Percentiles rank a stretch among this genome's conserved stretches.
Conservation (phyloP, 352 stramenopile species). For the Globisporangium canariense region DNA sequence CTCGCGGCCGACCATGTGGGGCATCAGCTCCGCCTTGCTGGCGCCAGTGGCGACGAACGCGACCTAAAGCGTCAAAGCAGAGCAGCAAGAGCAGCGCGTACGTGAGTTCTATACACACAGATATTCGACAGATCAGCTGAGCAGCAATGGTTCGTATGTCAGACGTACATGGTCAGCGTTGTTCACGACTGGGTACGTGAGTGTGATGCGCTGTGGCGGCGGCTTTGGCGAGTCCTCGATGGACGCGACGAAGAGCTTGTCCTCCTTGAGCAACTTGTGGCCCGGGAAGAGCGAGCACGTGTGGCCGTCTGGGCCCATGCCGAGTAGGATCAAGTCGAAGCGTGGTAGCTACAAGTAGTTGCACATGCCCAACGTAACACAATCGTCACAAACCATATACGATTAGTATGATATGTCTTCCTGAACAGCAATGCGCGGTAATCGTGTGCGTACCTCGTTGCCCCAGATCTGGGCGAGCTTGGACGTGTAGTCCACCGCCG, state of each 20-base stretch:
- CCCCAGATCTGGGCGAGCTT: conserved; percentile 69
- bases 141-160: background rate
- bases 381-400: background rate
- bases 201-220: conserved; percentile 94
- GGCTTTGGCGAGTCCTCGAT: conserved; percentile 98
- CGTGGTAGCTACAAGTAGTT: conserved; percentile 50
- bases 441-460: conserved; percentile 29
- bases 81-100: background rate
- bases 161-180: conserved; percentile 71
- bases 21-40: conserved; percentile 87
- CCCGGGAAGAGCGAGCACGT: conserved; percentile 97
- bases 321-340: conserved; percentile 95
- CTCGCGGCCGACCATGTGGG: conserved; percentile 71
- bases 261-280: conserved; percentile 90
- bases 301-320: conserved; percentile 98
- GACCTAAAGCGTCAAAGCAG: conserved; percentile 37
- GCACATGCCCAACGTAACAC: background rate
- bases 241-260: conserved; percentile 82
- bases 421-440: background rate
- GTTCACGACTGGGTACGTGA: conserved; percentile 96
- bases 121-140: conserved; percentile 14
- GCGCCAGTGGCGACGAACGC: conserved; percentile 89
- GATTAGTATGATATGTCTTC: background rate
- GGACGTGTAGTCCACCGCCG: conserved; percentile 68
- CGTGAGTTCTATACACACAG: background rate